Conservation (phyloP, 2,329 filamentous ascomycete genomes). For the Xylaria arbuscula region DNA sequence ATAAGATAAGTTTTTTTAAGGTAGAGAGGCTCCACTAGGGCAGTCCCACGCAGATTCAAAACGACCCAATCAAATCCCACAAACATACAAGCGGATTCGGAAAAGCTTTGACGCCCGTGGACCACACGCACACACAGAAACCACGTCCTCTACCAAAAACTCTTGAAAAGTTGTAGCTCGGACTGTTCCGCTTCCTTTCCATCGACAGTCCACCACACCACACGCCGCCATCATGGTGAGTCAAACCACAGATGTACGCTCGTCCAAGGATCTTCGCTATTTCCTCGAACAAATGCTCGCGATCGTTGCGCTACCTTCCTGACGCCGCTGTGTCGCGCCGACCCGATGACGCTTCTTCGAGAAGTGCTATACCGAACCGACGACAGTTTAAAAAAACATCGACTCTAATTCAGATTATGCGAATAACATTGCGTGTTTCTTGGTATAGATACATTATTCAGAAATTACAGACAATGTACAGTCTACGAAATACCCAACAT, state of each 20-base stretch:
- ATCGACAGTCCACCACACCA: slow-evolving; percentile 40
- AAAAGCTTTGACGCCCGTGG: slow-evolving; percentile 37
- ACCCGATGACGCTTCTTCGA: slow-evolving; percentile 15
- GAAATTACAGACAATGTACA: background rate
- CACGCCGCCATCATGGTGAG: slow-evolving; percentile 40
- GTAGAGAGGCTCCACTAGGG: slow-evolving; percentile 36
- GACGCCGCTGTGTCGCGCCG: slow-evolving; percentile 14
- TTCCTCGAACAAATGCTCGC: slow-evolving; percentile 39
- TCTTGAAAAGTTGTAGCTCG: slow-evolving; percentile 38
- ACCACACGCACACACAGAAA: slow-evolving; percentile 40
- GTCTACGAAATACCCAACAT: background rate
- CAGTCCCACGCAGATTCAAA: slow-evolving; percentile 24
- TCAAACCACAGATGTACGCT: slow-evolving; percentile 16
- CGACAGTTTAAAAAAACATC: background rate
- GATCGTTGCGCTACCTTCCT: slow-evolving; percentile 5
- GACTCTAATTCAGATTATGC: background rate
- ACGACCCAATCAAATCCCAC: slow-evolving; percentile 36
- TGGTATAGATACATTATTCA: background rate
- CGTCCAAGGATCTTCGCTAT: slow-evolving; percentile 25
- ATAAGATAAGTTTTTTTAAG: slow-evolving; percentile 37
- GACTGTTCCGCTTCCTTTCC: slow-evolving; percentile 39
- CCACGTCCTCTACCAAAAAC: slow-evolving; percentile 39
- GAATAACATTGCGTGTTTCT: background rate
- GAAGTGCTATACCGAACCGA: background rate
- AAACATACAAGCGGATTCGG: slow-evolving; percentile 29